phyloP scores from a whole-genome alignment of 106 monocot species.

The Dendrobium nobile region DNA sequence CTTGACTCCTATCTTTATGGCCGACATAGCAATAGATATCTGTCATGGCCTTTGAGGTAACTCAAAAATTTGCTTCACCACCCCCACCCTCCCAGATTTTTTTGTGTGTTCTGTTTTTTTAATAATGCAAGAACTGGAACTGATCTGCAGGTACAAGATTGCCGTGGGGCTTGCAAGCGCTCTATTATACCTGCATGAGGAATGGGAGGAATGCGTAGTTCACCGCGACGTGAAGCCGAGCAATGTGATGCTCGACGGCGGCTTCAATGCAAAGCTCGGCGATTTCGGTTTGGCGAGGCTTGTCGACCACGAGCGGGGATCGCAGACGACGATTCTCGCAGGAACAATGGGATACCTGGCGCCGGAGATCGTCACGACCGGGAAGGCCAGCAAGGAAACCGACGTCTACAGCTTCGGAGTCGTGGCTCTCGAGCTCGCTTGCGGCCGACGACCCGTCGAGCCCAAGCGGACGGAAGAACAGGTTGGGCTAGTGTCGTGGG shows the following conservation, averaged over 20 bases:
- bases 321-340: slow-evolving; percentile 18
- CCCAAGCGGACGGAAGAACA: background rate
- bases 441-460: slow-evolving; percentile 5
- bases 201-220: slow-evolving; percentile 43
- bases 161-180: slow-evolving; percentile 35
- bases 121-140: background rate
- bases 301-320: slow-evolving; percentile 14
- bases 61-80: background rate
- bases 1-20: slow-evolving; percentile 18
- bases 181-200: slow-evolving; percentile 58
- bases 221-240: slow-evolving; percentile 31
- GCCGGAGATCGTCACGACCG: slow-evolving; percentile 6
- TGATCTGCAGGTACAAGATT: slow-evolving; percentile 24
- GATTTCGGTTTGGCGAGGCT: slow-evolving; percentile 22
- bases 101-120: background rate
- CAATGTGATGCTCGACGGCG: slow-evolving; percentile 24
- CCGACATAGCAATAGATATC: background rate
- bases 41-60: slow-evolving; percentile 38
- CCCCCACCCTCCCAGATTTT: background rate
- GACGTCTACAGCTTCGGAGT: slow-evolving; percentile 22
- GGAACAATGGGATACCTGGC: slow-evolving; percentile 21
- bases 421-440: slow-evolving; percentile 18
- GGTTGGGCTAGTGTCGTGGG: slow-evolving; percentile 1
- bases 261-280: slow-evolving; percentile 14
- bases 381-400: slow-evolving; percentile 20